A percentile compares a stretch with the other conserved stretches of the same genome.
Conservation (phyloP, 257 asterid genomes). For the Solanum sejunctum region DNA sequence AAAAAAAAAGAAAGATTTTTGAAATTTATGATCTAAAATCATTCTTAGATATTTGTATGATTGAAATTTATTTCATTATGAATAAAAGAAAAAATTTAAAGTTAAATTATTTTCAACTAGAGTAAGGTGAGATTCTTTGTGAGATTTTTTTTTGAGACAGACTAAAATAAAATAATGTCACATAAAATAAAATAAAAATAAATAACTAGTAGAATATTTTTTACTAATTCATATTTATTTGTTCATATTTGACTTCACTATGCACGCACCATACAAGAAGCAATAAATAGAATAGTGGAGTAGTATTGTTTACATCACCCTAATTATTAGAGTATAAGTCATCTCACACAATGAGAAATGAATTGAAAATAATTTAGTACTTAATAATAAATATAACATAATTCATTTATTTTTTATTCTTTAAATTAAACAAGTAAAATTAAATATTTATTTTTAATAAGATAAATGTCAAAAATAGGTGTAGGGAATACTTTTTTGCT, state of each 20-base stretch:
- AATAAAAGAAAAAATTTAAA: no score
- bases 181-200: not conserved
- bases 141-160: no score
- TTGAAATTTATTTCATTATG: no score
- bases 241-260: not conserved
- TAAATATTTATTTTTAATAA: not conserved
- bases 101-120: no score
- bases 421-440: not conserved
- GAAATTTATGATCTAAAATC: no score
- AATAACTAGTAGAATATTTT: not conserved
- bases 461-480: not conserved
- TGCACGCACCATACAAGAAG: not conserved
- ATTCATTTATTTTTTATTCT: not conserved
- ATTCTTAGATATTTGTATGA: no score
- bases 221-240: not conserved
- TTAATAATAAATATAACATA: not conserved
- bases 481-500: no score
- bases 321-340: no score
- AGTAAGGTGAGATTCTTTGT: no score
- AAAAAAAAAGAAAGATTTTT: no score
- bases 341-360: not conserved
- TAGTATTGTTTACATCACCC: not conserved
- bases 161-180: rapidly evolving
- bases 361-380: no score
- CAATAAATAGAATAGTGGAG: no score